These are phyloP conservation scores for Pseudotulostoma volvatum DNA, from an alignment of 495 filamentous ascomycete species.

Conservation along the genomic window DNA sequence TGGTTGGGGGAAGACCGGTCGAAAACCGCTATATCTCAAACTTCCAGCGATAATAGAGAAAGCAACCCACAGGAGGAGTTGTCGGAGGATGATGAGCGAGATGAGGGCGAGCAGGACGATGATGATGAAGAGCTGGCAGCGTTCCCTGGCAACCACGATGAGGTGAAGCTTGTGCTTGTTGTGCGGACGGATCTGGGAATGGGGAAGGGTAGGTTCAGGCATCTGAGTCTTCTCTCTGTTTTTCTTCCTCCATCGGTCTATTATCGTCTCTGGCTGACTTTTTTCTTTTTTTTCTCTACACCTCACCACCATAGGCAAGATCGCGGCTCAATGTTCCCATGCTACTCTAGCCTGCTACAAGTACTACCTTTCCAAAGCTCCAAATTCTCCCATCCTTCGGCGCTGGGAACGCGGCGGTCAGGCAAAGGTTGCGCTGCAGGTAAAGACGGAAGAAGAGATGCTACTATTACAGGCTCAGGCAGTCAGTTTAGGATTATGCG, in stretches of 20 bases:
- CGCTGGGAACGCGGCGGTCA: constrained; percentile 78
- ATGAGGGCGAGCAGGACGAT: constrained; percentile 23
- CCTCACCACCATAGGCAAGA: constrained; percentile 54
- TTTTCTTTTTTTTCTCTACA: constrained; percentile 1
- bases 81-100: constrained; percentile 16
- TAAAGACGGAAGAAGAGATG: constrained; percentile 69
- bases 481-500: constrained; percentile 66
- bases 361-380: constrained; percentile 41
- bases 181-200: constrained; percentile 89
- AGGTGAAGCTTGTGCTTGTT: constrained; percentile 87
- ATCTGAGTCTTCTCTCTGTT: too few relatives aligned
- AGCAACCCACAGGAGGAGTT: constrained; percentile 11
- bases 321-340: constrained; percentile 90
- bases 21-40: constrained; percentile 7
- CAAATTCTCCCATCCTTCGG: constrained; percentile 46
- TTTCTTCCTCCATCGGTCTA: constrained; percentile 1
- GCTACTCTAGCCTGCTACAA: constrained; percentile 97
- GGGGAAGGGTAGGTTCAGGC: constrained; percentile 75
- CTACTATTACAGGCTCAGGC: constrained; percentile 60
- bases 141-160: constrained; percentile 44
- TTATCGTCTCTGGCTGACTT: constrained; percentile 1
- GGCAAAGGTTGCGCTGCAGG: constrained; percentile 81
- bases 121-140: constrained; percentile 27
- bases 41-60: constrained; percentile 28
- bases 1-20: not conserved